Evolutionary conservation across 805 yeast genomes (phyloP), one percentile per base, ranked within the genome.

Genomic region (Candida orba): DNA sequence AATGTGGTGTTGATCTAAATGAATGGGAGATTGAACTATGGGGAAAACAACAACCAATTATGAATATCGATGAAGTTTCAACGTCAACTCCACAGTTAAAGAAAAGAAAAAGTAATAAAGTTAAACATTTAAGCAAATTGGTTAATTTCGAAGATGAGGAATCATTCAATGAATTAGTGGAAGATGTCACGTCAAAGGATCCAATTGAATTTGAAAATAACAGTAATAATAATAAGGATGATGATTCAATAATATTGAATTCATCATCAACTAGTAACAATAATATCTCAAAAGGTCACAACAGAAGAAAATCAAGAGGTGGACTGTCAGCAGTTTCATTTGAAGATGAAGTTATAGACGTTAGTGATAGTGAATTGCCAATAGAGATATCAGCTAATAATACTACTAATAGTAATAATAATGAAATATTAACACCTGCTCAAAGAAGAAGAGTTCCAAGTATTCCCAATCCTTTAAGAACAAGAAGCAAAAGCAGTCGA

Each of bases 1-100:
- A 69, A 20, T 81, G 87, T 58, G 88, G 87, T 22, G 73, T 71
- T 34, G 67, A 74, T 1, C 57, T 79, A 36, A 76, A 75, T 0
- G 72, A 67, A 18, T 64, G 66, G 14, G 81, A 80, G 51, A 87
- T 81, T 52, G 82, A 75, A 6, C 10, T 43, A 34, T 43, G 43
- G 43, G 32, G 22, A n/a, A 23, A 32, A 20, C 46, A 43, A 37
- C 43, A 43, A 18, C 31, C 17, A 25, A n/a, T 15, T 8, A 2
- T 18, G 4, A 13, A 25, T 17, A n/a, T 31, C 5, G 29, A 27
- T 27, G 29, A 27, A 27, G 3, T 27, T 27, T 27, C 29, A 33
- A 17, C 13, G 5, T 20, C 22, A 18, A 17, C 9, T 9, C 14
- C 20, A 4, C 3, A 17, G 18, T 17, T 10, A 33, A 10, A 39